These are phyloP conservation scores for Micromonas pusilla DNA, from an alignment of 139 green algal species.

Conservation along the genomic window DNA sequence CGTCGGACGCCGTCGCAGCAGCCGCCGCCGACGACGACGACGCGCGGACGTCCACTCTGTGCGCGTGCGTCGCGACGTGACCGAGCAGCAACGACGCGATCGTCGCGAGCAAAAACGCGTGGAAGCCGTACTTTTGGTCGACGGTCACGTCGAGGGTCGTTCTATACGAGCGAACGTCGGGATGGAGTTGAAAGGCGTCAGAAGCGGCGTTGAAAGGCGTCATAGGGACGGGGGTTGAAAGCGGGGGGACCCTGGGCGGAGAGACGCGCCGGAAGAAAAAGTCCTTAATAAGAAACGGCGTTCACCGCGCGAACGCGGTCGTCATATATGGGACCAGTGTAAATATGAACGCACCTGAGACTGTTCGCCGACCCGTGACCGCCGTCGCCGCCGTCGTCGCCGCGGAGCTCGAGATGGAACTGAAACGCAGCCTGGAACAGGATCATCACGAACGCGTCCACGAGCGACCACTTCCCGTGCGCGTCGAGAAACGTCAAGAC, in stretches of 20 bases:
- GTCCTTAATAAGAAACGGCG: too few species aligned
- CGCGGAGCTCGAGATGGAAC: conserved; percentile 13
- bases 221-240: too few species aligned
- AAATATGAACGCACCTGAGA: too few species aligned
- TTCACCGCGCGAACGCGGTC: too few species aligned
- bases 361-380: too few species aligned
- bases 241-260: too few species aligned
- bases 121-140: conserved; percentile 15
- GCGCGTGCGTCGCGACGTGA: conserved; percentile 21
- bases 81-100: conserved; percentile 20
- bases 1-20: background rate
- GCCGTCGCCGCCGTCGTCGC: background rate
- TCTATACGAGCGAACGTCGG: too few species aligned
- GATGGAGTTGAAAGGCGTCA: too few species aligned
- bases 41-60: conserved; percentile 1
- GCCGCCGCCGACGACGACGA: background rate
- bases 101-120: conserved; percentile 24
- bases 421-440: conserved; percentile 33
- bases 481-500: conserved; percentile 20
- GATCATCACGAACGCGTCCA: conserved; percentile 33
- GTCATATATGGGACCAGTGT: too few species aligned
- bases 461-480: conserved; percentile 31
- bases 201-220: too few species aligned
- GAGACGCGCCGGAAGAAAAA: too few species aligned
- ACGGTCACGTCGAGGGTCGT: conserved; percentile 16